A percentile compares a stretch with the other conserved stretches of the same genome.
These are phyloP conservation scores for Xylaria castorea DNA, from an alignment of 495 filamentous ascomycete species.

Conservation along the genomic window DNA sequence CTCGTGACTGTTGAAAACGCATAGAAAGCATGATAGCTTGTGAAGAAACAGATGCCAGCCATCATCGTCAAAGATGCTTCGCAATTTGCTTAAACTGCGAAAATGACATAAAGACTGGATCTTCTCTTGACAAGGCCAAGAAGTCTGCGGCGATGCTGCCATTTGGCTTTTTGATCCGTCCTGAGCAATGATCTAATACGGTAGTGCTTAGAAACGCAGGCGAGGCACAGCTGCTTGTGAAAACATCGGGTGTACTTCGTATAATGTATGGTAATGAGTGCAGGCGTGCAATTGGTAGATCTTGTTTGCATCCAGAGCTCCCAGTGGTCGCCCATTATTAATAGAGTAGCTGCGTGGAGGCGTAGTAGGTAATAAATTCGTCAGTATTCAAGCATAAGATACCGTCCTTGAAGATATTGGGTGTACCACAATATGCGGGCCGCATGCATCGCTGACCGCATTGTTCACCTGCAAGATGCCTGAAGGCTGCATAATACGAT, in stretches of 20 bases:
- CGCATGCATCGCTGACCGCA: slow-evolving; percentile 22
- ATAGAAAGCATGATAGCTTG: background rate
- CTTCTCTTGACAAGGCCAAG: background rate
- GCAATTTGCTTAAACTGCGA: background rate
- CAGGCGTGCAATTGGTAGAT: background rate
- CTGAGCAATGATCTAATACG: background rate
- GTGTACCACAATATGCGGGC: background rate
- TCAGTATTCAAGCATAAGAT: background rate
- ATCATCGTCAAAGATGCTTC: background rate
- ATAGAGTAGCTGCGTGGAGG: background rate
- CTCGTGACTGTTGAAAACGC: background rate
- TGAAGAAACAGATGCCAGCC: background rate
- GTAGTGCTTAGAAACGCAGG: background rate
- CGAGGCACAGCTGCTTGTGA: background rate
- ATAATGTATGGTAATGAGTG: background rate
- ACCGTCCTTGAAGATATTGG: slow-evolving; percentile 14
- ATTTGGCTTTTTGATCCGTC: background rate
- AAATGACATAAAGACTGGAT: background rate
- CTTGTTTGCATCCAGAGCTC: background rate
- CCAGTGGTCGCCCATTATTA: background rate
- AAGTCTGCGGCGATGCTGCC: background rate
- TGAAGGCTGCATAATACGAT: slow-evolving; percentile 17
- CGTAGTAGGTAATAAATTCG: background rate
- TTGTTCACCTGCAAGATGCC: slow-evolving; percentile 22
- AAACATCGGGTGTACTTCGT: background rate